These are phyloP conservation scores for Bipolaris victoriae DNA, from an alignment of 2,329 filamentous ascomycete genomes.

Conservation along the genomic window DNA sequence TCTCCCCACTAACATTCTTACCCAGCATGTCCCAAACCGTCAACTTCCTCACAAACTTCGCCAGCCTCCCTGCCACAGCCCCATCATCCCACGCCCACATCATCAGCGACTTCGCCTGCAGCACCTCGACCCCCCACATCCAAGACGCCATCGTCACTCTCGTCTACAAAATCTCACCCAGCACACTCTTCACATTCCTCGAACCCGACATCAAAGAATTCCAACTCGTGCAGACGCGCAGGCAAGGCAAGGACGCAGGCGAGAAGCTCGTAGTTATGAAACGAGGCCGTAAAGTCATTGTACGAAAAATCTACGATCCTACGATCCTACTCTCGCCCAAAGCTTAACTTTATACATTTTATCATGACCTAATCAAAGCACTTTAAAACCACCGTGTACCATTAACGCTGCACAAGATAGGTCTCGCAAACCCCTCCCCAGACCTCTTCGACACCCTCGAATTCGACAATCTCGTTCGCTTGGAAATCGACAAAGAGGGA, in stretches of 20 bases:
- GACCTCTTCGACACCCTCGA: background rate
- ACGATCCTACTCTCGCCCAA: too few species aligned
- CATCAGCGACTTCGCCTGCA: background rate
- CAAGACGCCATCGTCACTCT: constrained; percentile 2
- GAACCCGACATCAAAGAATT: background rate
- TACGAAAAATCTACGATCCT: too few species aligned
- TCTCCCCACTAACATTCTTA: background rate
- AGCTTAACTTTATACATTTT: too few species aligned
- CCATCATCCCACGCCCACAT: constrained; percentile 12
- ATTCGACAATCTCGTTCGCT: constrained; percentile 9
- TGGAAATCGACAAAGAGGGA: background rate
- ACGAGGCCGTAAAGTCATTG: background rate
- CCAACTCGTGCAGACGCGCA: background rate
- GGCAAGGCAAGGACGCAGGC: background rate
- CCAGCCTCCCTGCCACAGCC: background rate
- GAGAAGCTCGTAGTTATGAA: background rate
- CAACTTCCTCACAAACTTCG: constrained; percentile 1
- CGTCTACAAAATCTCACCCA: background rate
- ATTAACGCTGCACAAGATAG: background rate
- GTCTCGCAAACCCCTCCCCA: background rate
- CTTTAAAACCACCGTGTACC: background rate
- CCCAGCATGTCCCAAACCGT: background rate
- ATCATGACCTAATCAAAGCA: too few species aligned
- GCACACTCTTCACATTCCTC: background rate
- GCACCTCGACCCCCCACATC: background rate